Percentiles rank a stretch among this genome's conserved stretches.
Evolutionary conservation across 441 rosid species (phyloP).

Genomic region (Macaranga tanarius): DNA sequence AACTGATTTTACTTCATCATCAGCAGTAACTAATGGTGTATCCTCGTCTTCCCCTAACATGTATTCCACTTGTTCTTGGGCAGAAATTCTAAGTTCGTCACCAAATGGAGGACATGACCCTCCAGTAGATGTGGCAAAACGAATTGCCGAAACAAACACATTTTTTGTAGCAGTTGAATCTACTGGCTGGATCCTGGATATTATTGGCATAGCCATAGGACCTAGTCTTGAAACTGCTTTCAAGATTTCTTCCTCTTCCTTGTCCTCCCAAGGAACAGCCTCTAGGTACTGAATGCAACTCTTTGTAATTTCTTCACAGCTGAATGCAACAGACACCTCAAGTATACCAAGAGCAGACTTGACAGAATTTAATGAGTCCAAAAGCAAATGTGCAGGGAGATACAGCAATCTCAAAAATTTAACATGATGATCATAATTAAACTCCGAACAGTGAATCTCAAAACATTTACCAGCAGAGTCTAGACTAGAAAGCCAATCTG

Average conservation of each 20-base stretch:
- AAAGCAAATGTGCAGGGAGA: constrained; percentile 33
- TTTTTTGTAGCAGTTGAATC: constrained; percentile 48
- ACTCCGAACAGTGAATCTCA: constrained; percentile 40
- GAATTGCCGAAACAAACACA: constrained; percentile 73
- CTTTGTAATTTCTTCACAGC: constrained; percentile 42
- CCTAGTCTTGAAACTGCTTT: constrained; percentile 41
- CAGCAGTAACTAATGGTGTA: constrained; percentile 45
- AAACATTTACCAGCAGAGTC: constrained; percentile 26
- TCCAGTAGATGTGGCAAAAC: constrained; percentile 64
- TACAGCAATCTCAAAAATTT: constrained; percentile 42
- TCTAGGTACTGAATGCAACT: constrained; percentile 50
- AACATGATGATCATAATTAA: constrained; percentile 42
- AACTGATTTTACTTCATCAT: constrained; percentile 67
- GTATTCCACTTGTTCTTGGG: constrained; percentile 86
- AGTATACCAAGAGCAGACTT: constrained; percentile 47
- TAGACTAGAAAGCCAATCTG: constrained; percentile 33
- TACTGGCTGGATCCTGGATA: constrained; percentile 51
- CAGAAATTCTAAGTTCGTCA: constrained; percentile 69
- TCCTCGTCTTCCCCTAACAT: constrained; percentile 77
- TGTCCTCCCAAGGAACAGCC: constrained; percentile 53
- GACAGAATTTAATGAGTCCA: constrained; percentile 41
- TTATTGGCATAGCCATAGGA: constrained; percentile 48
- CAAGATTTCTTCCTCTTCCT: constrained; percentile 53
- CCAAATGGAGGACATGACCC: constrained; percentile 54
- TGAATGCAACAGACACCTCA: constrained; percentile 39